Evolutionary conservation across 75 land plant species (phyloP).

Genomic region (Cunninghamia lanceolata): DNA sequence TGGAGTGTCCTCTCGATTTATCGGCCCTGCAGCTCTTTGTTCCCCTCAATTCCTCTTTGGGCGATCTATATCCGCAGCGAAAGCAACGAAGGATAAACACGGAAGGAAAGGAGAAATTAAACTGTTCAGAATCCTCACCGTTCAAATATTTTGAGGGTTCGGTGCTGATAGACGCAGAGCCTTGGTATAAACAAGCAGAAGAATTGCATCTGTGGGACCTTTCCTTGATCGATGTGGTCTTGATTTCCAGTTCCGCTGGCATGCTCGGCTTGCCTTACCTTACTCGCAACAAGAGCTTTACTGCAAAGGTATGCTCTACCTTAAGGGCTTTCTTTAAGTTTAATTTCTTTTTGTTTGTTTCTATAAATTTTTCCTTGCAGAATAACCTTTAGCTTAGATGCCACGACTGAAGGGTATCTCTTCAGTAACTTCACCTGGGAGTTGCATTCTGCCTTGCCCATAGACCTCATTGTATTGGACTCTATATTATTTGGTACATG

Average conservation of each 20-base stretch:
- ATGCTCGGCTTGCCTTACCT: constrained; percentile 94
- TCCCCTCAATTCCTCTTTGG: constrained; percentile 34
- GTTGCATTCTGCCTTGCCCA: background rate
- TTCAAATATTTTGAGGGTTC: constrained; percentile 14
- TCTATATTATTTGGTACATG: too few relatives aligned
- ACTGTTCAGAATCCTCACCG: background rate
- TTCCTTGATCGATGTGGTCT: constrained; percentile 66
- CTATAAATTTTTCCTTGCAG: too few relatives aligned
- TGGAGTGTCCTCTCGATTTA: constrained; percentile 89
- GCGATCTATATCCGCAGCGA: background rate
- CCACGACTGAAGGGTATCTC: background rate
- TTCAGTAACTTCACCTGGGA: background rate
- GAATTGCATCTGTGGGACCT: constrained; percentile 51
- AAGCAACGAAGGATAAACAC: background rate
- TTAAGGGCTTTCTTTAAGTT: background rate
- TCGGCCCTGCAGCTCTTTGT: constrained; percentile 58
- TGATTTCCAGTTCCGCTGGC: constrained; percentile 70
- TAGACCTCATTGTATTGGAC: background rate
- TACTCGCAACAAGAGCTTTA: constrained; percentile 47
- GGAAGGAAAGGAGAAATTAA: constrained; percentile 6
- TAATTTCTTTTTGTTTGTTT: background rate
- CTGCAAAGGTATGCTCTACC: constrained; percentile 52
- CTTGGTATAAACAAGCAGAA: constrained; percentile 66
- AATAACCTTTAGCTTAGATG: background rate
- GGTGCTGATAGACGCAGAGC: constrained; percentile 49